phyloP scores from a whole-genome alignment of 2,329 filamentous ascomycete genomes.

The Grosmannia huntii region DNA sequence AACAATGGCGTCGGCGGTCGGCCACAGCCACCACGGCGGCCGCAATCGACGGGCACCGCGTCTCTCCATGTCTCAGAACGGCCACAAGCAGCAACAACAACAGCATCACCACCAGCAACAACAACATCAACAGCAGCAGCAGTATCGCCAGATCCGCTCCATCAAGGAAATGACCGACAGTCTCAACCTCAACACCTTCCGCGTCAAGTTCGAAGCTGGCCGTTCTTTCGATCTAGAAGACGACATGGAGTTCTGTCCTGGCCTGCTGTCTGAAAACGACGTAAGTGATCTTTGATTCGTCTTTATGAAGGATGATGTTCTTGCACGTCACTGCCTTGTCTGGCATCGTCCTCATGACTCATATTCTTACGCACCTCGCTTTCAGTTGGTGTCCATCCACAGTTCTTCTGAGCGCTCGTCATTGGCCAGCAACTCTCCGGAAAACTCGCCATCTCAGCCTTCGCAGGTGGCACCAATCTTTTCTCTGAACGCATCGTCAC shows the following conservation, averaged over 20 bases:
- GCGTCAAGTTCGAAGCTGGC: constrained; percentile 78
- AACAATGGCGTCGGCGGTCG: constrained; percentile 36
- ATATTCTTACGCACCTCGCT: background rate
- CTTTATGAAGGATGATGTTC: too few relatives aligned
- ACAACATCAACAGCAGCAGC: constrained; percentile 70
- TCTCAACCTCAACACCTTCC: constrained; percentile 64
- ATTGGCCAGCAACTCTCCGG: constrained; percentile 84
- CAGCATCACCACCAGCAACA: constrained; percentile 9
- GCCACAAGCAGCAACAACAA: constrained; percentile 53
- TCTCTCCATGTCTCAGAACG: constrained; percentile 66
- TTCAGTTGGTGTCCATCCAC: constrained; percentile 78
- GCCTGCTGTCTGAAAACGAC: constrained; percentile 84
- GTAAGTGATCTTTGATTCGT: constrained; percentile 40
- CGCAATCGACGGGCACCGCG: constrained; percentile 77
- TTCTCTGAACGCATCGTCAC: constrained; percentile 55
- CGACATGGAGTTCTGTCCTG: constrained; percentile 90
- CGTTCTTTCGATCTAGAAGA: constrained; percentile 93
- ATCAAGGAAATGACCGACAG: constrained; percentile 78
- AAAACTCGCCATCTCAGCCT: constrained; percentile 78
- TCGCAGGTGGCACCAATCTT: constrained; percentile 67
- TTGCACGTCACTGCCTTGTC: background rate
- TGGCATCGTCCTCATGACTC: background rate
- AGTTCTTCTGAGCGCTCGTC: constrained; percentile 91
- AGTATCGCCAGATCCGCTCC: constrained; percentile 72
- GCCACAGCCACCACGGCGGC: constrained; percentile 70